These are phyloP conservation scores for Candida germanica DNA, from an alignment of 805 yeast species.

Conservation along the genomic window DNA sequence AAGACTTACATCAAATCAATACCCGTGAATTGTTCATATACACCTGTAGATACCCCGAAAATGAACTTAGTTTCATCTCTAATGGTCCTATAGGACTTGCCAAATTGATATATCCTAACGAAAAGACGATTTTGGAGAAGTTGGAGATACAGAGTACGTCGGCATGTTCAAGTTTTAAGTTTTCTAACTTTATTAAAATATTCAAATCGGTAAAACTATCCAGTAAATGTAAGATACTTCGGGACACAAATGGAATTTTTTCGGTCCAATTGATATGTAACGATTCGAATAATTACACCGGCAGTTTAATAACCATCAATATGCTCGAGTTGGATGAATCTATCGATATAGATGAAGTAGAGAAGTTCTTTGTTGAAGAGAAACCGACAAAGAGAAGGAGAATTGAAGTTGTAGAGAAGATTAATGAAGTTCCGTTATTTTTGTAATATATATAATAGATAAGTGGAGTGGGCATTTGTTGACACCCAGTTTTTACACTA, in stretches of 20 bases:
- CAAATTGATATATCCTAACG: conserved; percentile 63
- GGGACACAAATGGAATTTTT: conserved; percentile 34
- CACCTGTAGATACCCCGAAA: conserved; percentile 25
- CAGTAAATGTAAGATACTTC: conserved; percentile 36
- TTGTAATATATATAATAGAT: too few relatives aligned
- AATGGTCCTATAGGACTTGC: conserved; percentile 73
- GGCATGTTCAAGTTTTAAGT: conserved; percentile 29
- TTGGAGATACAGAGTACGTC: conserved; percentile 33
- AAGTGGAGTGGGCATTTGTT: too few relatives aligned
- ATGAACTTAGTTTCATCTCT: conserved; percentile 56
- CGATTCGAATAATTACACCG: conserved; percentile 28
- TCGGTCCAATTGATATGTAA: conserved; percentile 39
- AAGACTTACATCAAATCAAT: conserved; percentile 34
- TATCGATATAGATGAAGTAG: conserved; percentile 6
- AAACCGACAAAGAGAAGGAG: conserved; percentile 2
- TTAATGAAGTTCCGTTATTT: conserved; percentile 14
- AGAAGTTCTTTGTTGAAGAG: conserved; percentile 8
- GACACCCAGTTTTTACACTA: too few relatives aligned
- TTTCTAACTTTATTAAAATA: conserved; percentile 30
- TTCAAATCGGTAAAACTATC: conserved; percentile 36
- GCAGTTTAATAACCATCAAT: conserved; percentile 38
- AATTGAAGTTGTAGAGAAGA: background rate
- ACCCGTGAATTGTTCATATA: conserved; percentile 33
- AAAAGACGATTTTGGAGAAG: conserved; percentile 59
- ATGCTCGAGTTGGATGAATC: conserved; percentile 29